Conservation (phyloP, 768 basidiomycete species). For the Amanita subjunquillea region DNA sequence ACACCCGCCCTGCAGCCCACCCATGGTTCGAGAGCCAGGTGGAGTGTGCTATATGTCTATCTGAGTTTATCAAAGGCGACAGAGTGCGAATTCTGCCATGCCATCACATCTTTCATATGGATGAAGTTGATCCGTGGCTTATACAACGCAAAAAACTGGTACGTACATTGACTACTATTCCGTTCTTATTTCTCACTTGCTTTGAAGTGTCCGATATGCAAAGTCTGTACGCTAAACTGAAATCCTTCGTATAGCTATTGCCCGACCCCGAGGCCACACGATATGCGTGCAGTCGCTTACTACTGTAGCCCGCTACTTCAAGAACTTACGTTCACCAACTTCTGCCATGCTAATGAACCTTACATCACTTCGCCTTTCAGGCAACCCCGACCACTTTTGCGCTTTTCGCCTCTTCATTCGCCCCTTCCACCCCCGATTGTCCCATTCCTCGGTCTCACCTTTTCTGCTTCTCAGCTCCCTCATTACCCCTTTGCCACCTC, state of each 20-base stretch:
- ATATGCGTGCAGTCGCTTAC: constrained; percentile 4
- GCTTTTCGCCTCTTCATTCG: no score
- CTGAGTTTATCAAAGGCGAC: constrained; percentile 79
- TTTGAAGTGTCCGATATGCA: constrained; percentile 80
- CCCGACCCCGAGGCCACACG: constrained; percentile 7
- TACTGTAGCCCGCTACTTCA: no score
- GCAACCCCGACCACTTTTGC: no score
- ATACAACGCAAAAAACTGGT: constrained; percentile 90
- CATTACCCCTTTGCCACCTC: no score
- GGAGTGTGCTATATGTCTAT: constrained; percentile 93
- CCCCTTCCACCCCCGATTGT: no score
- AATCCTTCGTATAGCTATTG: constrained; percentile 29
- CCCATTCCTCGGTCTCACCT: no score
- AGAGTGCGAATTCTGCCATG: constrained; percentile 88
- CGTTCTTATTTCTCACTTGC: constrained; percentile 3
- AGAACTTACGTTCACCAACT: no score
- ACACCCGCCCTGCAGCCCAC: constrained; percentile 23
- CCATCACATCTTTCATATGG: constrained; percentile 89
- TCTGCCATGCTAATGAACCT: no score
- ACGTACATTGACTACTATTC: constrained; percentile 16
- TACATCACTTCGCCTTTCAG: no score
- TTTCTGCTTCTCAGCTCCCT: no score
- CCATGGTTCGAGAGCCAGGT: constrained; percentile 75
- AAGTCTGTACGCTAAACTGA: no score
- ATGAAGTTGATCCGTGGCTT: constrained; percentile 89